Base-by-base conservation (phyloP, 192 early-diverging fungal species). In the Coemansia nantahalensis region DNA sequence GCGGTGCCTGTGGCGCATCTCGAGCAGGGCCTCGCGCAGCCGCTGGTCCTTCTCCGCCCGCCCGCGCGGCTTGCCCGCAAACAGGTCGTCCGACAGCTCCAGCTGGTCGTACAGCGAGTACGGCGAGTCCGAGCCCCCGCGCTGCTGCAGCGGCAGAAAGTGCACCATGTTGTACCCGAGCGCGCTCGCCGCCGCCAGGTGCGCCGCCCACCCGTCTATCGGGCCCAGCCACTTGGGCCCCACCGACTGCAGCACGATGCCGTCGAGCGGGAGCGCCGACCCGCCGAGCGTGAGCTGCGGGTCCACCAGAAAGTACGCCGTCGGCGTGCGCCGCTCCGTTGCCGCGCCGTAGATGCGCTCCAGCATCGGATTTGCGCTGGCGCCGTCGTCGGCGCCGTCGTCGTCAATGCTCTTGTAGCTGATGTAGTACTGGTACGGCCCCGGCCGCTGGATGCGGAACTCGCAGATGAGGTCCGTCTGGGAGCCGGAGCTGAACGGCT, bases 101-200 rank as follows among this genome's bases (percentile, higher is more conserved):
- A 98, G 81, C 71, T 98, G 97, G 75, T 96, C 90, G 59, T 80
- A 90, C 44, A 99, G 93, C 43, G 92, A 91, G 79, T 95, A 99
- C n/a, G 97, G 97, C 8, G 94, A 97, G 68, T 99, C 91, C 0
- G 94, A 97, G 8, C 61, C 66, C 26, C 97, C 97, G 36, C 97
- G 81, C 58, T 83, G 77, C 66, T 94, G 92, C 55, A 97, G 66
- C 1, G 97, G 97, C 1, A 95, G 92, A 78, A 96, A 98, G 56
- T 99, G 97, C 15, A 97, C 80, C 94, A 96, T 94, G 62, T 99
- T 99, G 80, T 98, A 99, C 9, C 94, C 91, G 18, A 82, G 71
- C 16, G 89, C 71, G 26, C 83, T 56, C 56, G 90, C 87, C 16
- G 64, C 58, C 14, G 86, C 65, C 43, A 99, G 78, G 51, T 88